Conservation (phyloP, 106 monocot species). For the Dendrobium chrysotoxum region DNA sequence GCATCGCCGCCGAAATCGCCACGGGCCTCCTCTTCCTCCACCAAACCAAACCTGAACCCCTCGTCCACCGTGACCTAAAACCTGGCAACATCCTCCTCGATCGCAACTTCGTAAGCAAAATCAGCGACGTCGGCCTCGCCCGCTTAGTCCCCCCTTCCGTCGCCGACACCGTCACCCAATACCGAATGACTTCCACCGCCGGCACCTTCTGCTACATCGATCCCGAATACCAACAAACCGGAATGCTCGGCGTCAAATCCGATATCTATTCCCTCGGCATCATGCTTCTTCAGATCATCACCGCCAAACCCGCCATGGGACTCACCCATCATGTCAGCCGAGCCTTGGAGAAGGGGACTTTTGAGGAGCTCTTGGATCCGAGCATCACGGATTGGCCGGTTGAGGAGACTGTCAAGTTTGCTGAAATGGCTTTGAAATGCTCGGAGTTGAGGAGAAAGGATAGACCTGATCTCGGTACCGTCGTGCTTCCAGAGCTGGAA, state of each 20-base stretch:
- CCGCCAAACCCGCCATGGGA: slow-evolving; percentile 54
- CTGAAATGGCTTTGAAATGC: slow-evolving; percentile 37
- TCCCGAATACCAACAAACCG: slow-evolving; percentile 17
- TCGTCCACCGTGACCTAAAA: slow-evolving; percentile 31
- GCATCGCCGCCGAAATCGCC: slow-evolving; percentile 29
- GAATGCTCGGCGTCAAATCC: slow-evolving; percentile 27
- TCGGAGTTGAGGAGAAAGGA: slow-evolving; percentile 66
- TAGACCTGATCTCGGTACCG: slow-evolving; percentile 39
- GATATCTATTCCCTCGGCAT: slow-evolving; percentile 24
- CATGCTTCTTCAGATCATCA: slow-evolving; percentile 39
- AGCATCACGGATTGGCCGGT: slow-evolving; percentile 53
- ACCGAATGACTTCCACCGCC: slow-evolving; percentile 23
- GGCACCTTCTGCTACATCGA: slow-evolving; percentile 32
- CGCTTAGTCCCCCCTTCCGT: slow-evolving; percentile 25
- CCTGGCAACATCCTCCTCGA: slow-evolving; percentile 30
- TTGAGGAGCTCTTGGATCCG: slow-evolving; percentile 43
- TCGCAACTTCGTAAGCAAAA: slow-evolving; percentile 22
- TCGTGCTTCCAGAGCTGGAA: slow-evolving; percentile 50
- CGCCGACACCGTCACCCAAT: slow-evolving; percentile 23
- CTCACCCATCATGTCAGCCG: slow-evolving; percentile 42
- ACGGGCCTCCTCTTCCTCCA: slow-evolving; percentile 31
- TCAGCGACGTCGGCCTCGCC: slow-evolving; percentile 31
- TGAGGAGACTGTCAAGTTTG: slow-evolving; percentile 32
- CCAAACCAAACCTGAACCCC: slow-evolving; percentile 32
- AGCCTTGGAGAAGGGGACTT: slow-evolving; percentile 35